Evolutionary conservation across 2,329 filamentous ascomycete genomes (phyloP), one percentile per base, ranked within the genome.

Genomic region (Lecanicillium sp.): DNA sequence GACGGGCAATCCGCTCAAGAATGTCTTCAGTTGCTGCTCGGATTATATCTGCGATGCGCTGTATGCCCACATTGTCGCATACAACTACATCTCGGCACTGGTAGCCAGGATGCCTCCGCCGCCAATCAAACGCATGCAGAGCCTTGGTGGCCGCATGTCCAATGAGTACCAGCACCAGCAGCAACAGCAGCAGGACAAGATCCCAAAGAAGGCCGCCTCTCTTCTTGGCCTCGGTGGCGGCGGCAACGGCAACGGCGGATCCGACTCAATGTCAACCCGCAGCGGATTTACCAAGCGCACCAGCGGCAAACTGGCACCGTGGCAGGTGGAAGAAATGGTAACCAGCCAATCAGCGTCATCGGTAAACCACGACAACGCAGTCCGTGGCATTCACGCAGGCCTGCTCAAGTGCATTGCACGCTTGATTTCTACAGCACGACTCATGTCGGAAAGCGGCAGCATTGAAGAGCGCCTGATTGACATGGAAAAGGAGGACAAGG

Each of bases 1-100:
- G 14, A 59, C 63, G 2, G 72, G 69, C 69, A 48, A 50, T 4
- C 51, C 65, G 1, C 59, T 79, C 41, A 64, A 66, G 43, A 67
- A 65, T 38, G 65, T 78, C 36, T 78, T 79, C 49, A 65, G 68
- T 1, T 48, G 55, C 3, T 73, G 67, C 16, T 67, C 69, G 3
- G 70, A 75, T 44, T 69, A 71, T 46, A 64, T 77, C 5, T 76
- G 73, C 48, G 72, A 78, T 37, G 71, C 73, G 0, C 54, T 79
- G 5, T 78, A 78, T 48, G 74, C 74, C 0, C 73, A 79, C 48
- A 60, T 78, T 8, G 55, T 78, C 4, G 73, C 71, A 0, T 77
- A 73, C 54, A 78, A 77, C 53, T 78, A 78, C 56, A 59, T 78
- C 35, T 57, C 55, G 8, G 51, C 51, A n/a, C 51, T 60, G 28